Conservation (phyloP, 768 basidiomycete genomes). For the Pulveroboletus sp. region DNA sequence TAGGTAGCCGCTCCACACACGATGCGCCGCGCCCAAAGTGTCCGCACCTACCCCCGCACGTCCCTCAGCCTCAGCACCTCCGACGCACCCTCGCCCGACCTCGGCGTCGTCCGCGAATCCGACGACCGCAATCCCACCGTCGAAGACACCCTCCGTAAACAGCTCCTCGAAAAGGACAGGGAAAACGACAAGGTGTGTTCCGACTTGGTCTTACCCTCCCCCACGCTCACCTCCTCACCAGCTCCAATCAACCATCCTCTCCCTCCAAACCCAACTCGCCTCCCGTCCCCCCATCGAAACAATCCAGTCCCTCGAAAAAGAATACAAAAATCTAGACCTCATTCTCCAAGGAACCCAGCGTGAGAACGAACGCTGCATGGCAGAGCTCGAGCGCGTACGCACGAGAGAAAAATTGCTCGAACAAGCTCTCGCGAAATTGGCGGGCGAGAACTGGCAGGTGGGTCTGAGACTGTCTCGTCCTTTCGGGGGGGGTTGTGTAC, state of each 20-base stretch:
- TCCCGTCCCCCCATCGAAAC: conserved; percentile 64
- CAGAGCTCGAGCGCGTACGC: conserved; percentile 66
- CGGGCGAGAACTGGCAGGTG: conserved; percentile 83
- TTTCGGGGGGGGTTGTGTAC: background rate
- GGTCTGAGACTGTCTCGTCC: conserved; percentile 4
- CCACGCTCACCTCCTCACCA: conserved; percentile 24
- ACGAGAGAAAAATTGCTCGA: conserved; percentile 76
- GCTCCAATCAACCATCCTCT: conserved; percentile 59
- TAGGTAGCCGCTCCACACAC: too few relatives aligned
- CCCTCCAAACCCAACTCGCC: conserved; percentile 60
- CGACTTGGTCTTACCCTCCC: background rate
- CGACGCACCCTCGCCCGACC: conserved; percentile 50
- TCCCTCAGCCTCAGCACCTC: conserved; percentile 35
- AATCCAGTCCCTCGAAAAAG: conserved; percentile 63
- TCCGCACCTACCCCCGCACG: conserved; percentile 50
- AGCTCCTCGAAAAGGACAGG: conserved; percentile 62
- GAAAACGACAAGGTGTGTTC: conserved; percentile 60
- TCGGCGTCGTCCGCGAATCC: conserved; percentile 54
- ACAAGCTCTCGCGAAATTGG: conserved; percentile 61
- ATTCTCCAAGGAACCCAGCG: conserved; percentile 75
- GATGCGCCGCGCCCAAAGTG: conserved; percentile 62
- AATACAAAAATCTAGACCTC: conserved; percentile 71
- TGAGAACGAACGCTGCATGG: conserved; percentile 84
- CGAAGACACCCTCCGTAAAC: conserved; percentile 58
- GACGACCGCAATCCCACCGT: conserved; percentile 40